Evolutionary conservation across 768 basidiomycete species (phyloP).

Genomic region (Dacryopinax spathularia): DNA sequence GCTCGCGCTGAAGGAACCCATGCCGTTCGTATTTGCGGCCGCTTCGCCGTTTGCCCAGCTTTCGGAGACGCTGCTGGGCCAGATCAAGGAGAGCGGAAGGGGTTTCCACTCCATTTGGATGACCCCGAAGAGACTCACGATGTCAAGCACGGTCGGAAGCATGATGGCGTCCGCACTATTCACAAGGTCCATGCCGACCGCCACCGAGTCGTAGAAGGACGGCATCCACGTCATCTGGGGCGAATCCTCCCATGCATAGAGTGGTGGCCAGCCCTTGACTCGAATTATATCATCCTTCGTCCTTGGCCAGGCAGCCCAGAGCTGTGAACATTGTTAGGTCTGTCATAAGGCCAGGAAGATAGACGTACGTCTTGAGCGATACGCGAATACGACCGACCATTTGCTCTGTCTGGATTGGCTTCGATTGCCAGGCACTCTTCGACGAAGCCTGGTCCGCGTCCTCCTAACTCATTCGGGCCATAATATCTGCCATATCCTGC

Average conservation of each 20-base stretch:
- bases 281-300: not conserved
- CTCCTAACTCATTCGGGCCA: not conserved
- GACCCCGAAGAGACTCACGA: no score
- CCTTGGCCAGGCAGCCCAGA: not conserved
- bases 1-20: not conserved
- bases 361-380: not conserved
- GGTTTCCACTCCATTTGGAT: constrained; percentile 16
- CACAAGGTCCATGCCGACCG: not conserved
- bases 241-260: not conserved
- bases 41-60: constrained; percentile 10
- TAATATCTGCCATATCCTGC: not conserved
- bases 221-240: not conserved
- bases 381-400: not conserved
- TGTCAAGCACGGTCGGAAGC: not conserved
- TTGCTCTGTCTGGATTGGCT: not conserved
- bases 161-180: not conserved
- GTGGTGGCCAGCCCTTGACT: not conserved
- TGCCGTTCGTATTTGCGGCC: not conserved
- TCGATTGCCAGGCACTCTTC: not conserved
- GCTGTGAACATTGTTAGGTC: no score
- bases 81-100: not conserved
- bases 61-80: no score
- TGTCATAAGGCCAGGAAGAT: no score
- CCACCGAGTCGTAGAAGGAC: not conserved
- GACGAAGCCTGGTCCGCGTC: not conserved